Conservation (phyloP, 805 yeast species). For the Cyberlindnera nakhonratchasimensis region DNA sequence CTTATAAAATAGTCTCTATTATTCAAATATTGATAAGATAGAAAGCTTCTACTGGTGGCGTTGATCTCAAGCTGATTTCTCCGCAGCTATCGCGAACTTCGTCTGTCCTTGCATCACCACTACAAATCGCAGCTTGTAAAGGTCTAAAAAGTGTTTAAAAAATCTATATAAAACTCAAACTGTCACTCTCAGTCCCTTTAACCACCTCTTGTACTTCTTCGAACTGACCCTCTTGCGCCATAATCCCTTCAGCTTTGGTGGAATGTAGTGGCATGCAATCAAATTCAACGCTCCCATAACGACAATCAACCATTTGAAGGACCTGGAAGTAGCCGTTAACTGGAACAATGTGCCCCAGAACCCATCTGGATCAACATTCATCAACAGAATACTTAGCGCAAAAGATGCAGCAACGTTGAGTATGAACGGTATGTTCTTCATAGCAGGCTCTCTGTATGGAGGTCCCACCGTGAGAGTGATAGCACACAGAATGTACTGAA, state of each 20-base stretch:
- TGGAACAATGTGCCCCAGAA: conserved; percentile 70
- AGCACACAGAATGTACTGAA: conserved; percentile 86
- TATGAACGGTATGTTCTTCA: conserved; percentile 67
- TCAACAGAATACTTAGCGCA: conserved; percentile 47
- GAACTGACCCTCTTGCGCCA: conserved; percentile 37
- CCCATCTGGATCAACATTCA: conserved; percentile 50
- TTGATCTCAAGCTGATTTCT: not conserved
- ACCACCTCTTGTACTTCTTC: conserved; percentile 35
- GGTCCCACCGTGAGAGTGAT: conserved; percentile 86
- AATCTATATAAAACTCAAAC: too few relatives aligned
- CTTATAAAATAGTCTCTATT: not conserved
- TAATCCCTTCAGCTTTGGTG: conserved; percentile 30
- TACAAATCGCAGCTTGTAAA: not conserved
- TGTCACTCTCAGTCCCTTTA: conserved; percentile 17
- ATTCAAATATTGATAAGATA: not conserved
- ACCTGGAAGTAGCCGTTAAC: conserved; percentile 54
- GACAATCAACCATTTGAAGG: conserved; percentile 51
- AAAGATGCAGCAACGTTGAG: conserved; percentile 51
- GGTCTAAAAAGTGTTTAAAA: not conserved
- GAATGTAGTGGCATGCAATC: conserved; percentile 32
- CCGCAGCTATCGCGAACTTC: not conserved
- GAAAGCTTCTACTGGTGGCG: not conserved
- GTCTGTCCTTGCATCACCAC: too few relatives aligned
- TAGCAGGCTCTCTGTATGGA: conserved; percentile 81
- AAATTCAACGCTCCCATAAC: conserved; percentile 48